Evolutionary conservation across 192 early-diverging fungal species (phyloP).

Genomic region (Rhizophagus clarus): DNA sequence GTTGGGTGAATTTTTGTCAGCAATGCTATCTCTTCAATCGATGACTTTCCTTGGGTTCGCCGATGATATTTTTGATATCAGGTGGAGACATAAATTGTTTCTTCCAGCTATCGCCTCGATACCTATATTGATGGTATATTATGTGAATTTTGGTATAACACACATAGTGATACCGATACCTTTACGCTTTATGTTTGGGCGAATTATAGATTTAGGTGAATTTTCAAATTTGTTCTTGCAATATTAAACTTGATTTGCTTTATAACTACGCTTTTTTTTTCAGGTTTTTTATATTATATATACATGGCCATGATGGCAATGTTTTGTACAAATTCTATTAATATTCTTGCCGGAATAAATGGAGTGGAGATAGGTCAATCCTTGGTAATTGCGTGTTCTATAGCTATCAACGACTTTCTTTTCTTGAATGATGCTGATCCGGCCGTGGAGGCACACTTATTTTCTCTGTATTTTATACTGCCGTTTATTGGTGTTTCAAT

Average conservation of each 20-base stretch:
- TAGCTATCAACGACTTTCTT: slow-evolving; percentile 71
- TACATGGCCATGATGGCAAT: slow-evolving; percentile 88
- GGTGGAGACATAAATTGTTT: slow-evolving; percentile 95
- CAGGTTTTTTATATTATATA: slow-evolving; percentile 87
- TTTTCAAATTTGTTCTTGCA: not conserved
- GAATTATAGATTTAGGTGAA: slow-evolving; percentile 79
- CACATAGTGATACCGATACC: slow-evolving; percentile 86
- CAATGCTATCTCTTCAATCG: slow-evolving; percentile 86
- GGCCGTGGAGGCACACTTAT: slow-evolving; percentile 79
- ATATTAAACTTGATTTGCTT: not conserved
- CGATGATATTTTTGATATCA: slow-evolving; percentile 95
- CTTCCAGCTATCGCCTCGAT: slow-evolving; percentile 91
- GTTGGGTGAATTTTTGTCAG: slow-evolving; percentile 91
- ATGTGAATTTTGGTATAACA: slow-evolving; percentile 85
- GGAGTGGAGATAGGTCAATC: slow-evolving; percentile 95
- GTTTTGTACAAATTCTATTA: slow-evolving; percentile 98
- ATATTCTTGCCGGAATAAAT: slow-evolving; percentile 98
- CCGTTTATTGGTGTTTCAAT: slow-evolving; percentile 88
- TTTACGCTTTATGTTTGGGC: slow-evolving; percentile 71
- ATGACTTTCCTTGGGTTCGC: slow-evolving; percentile 99
- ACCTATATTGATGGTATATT: slow-evolving; percentile 93
- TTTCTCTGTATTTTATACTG: slow-evolving; percentile 87
- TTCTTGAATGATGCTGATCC: slow-evolving; percentile 61
- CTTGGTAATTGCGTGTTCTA: slow-evolving; percentile 86
- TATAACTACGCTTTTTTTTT: not conserved